These are phyloP conservation scores for Naganishia albida DNA, from an alignment of 1,284 basidiomycete genomes.

Conservation along the genomic window DNA sequence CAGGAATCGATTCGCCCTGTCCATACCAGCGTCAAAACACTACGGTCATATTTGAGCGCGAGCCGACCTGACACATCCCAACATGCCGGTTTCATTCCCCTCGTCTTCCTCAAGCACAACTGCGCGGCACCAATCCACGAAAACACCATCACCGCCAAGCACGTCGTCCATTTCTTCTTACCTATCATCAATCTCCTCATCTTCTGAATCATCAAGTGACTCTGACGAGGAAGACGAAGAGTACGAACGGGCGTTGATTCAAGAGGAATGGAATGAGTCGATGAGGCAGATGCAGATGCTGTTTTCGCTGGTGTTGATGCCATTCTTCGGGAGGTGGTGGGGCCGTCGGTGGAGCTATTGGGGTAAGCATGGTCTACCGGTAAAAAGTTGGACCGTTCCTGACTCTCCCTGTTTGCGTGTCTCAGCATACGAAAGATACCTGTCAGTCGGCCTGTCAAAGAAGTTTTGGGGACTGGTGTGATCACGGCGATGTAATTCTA, in stretches of 20 bases:
- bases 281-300: slow-evolving; percentile 78
- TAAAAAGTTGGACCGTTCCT: not conserved
- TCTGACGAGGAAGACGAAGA: slow-evolving; percentile 60
- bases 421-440: slow-evolving; percentile 71
- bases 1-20: too few relatives aligned
- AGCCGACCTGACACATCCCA: not conserved
- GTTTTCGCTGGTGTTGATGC: slow-evolving; percentile 74
- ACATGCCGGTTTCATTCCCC: slow-evolving; percentile 11
- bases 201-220: slow-evolving; percentile 26
- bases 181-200: slow-evolving; percentile 22
- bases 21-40: too few relatives aligned
- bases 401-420: not conserved
- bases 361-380: slow-evolving; percentile 60
- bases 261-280: slow-evolving; percentile 90
- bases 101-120: slow-evolving; percentile 11
- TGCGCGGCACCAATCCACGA: not conserved
- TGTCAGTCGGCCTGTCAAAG: slow-evolving; percentile 65
- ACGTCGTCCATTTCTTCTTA: slow-evolving; percentile 23
- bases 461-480: slow-evolving; percentile 60
- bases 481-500: not conserved
- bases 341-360: slow-evolving; percentile 82
- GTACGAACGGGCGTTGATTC: slow-evolving; percentile 67
- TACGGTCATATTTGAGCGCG: too few relatives aligned
- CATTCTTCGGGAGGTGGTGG: slow-evolving; percentile 83
- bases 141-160: slow-evolving; percentile 20